Percentiles rank a stretch among this genome's conserved stretches.
Conservation (phyloP, 2,329 filamentous ascomycete genomes). For the Fusarium zealandicum region DNA sequence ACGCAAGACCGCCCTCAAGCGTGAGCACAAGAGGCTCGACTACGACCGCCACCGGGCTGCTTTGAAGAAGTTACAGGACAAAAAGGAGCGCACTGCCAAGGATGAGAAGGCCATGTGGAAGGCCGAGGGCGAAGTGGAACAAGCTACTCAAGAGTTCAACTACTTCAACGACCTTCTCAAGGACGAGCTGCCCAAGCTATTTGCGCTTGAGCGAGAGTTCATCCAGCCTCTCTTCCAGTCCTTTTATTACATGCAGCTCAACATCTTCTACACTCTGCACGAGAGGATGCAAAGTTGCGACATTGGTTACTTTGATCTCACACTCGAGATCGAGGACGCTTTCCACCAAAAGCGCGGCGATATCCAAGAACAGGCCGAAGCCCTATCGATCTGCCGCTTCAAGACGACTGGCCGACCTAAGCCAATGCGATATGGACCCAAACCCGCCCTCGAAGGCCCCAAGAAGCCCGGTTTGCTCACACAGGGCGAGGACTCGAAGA, state of each 20-base stretch:
- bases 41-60: slow-evolving; percentile 85
- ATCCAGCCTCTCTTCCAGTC: slow-evolving; percentile 97
- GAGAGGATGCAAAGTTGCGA: slow-evolving; percentile 98
- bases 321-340: slow-evolving; percentile 87
- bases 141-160: slow-evolving; percentile 93
- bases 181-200: slow-evolving; percentile 92
- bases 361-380: slow-evolving; percentile 84
- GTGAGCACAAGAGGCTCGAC: slow-evolving; percentile 96
- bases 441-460: slow-evolving; percentile 58
- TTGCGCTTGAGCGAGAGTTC: slow-evolving; percentile 88
- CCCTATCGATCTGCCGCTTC: slow-evolving; percentile 85
- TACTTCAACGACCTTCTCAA: slow-evolving; percentile 98
- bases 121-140: slow-evolving; percentile 88
- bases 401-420: slow-evolving; percentile 80
- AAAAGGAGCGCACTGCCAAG: slow-evolving; percentile 95
- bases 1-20: slow-evolving; percentile 85
- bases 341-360: slow-evolving; percentile 90
- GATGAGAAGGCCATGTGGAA: slow-evolving; percentile 98
- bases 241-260: slow-evolving; percentile 99
- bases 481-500: slow-evolving; percentile 51
- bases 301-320: slow-evolving; percentile 96
- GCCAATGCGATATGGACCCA: slow-evolving; percentile 65
- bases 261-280: slow-evolving; percentile 98
- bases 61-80: slow-evolving; percentile 95
- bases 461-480: slow-evolving; percentile 61